phyloP scores from a whole-genome alignment of 176 grass and related monocot species.

The Raddia guianensis region DNA sequence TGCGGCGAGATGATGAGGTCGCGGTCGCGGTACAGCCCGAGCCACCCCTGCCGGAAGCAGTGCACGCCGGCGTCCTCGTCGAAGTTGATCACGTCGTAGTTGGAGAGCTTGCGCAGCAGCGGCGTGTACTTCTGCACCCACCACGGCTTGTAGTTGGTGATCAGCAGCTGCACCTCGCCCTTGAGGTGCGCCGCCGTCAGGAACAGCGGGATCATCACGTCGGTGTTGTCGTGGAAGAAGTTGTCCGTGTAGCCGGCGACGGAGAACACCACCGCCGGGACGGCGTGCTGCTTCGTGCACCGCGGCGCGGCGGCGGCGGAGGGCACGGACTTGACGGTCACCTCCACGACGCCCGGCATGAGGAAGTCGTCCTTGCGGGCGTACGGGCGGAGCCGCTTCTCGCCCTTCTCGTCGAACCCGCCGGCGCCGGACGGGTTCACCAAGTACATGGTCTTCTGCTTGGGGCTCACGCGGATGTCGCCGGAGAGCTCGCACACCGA shows the following conservation, averaged over 20 bases:
- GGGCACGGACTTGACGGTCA: conserved; percentile 51
- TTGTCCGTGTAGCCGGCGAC: conserved; percentile 75
- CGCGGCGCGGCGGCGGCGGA: conserved; percentile 17
- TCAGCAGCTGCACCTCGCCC: conserved; percentile 70
- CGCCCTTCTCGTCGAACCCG: conserved; percentile 39
- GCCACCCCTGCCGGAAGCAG: conserved; percentile 53
- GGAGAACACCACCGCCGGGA: conserved; percentile 66
- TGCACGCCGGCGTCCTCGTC: conserved; percentile 59
- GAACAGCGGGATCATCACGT: conserved; percentile 70
- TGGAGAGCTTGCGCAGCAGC: conserved; percentile 59
- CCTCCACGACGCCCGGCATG: conserved; percentile 53
- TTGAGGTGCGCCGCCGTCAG: conserved; percentile 54
- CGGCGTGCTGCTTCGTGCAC: conserved; percentile 54
- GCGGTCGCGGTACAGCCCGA: conserved; percentile 62
- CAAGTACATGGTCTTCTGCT: conserved; percentile 52
- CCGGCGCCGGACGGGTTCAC: conserved; percentile 42
- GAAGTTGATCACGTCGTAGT: conserved; percentile 64
- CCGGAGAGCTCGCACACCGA: conserved; percentile 66
- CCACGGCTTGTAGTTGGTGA: conserved; percentile 66
- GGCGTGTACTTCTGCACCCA: conserved; percentile 71
- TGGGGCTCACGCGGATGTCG: conserved; percentile 62
- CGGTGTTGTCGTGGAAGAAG: conserved; percentile 84
- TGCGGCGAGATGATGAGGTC: conserved; percentile 78
- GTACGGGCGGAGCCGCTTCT: conserved; percentile 53
- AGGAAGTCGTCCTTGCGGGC: conserved; percentile 67